phyloP scores from a whole-genome alignment of 2,329 filamentous ascomycete genomes.

The Aquanectria penicillioides region DNA sequence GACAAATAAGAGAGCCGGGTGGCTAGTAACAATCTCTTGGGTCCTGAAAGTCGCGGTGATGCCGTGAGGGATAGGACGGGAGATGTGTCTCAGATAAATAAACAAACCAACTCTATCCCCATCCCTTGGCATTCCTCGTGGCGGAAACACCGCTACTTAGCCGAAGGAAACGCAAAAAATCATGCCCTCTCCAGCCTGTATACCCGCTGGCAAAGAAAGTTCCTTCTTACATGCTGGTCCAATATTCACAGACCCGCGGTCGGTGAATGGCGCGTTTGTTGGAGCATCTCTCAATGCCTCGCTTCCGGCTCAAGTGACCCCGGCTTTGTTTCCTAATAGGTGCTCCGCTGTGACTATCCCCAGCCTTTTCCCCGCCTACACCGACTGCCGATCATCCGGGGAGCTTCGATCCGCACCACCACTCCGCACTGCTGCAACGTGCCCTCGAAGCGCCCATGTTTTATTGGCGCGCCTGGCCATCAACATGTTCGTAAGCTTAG shows the following conservation, averaged over 20 bases:
- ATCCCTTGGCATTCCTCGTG: neutral
- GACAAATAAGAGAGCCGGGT: neutral
- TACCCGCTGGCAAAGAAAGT: neutral
- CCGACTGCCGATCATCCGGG: conserved; percentile 11
- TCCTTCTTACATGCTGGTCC: neutral
- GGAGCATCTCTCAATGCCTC: neutral
- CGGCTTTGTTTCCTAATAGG: conserved; percentile 10
- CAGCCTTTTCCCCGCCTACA: neutral
- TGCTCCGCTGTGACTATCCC: conserved; percentile 5
- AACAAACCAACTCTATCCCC: too few relatives aligned
- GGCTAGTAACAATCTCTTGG: neutral
- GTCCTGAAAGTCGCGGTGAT: neutral
- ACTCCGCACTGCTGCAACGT: neutral
- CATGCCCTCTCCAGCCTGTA: neutral
- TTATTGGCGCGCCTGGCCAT: conserved; percentile 19
- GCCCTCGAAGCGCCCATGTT: neutral
- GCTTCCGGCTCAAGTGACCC: neutral
- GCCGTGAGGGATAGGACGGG: neutral
- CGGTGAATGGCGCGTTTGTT: conserved; percentile 22
- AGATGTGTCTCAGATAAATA: neutral
- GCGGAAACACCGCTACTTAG: neutral
- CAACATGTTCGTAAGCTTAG: conserved; percentile 4
- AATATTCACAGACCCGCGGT: neutral
- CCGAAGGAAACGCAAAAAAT: neutral
- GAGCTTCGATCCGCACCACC: neutral